A percentile compares a stretch with the other conserved stretches of the same genome.
Conservation (phyloP, 2,329 filamentous ascomycete species). For the Neonectria punicea region DNA sequence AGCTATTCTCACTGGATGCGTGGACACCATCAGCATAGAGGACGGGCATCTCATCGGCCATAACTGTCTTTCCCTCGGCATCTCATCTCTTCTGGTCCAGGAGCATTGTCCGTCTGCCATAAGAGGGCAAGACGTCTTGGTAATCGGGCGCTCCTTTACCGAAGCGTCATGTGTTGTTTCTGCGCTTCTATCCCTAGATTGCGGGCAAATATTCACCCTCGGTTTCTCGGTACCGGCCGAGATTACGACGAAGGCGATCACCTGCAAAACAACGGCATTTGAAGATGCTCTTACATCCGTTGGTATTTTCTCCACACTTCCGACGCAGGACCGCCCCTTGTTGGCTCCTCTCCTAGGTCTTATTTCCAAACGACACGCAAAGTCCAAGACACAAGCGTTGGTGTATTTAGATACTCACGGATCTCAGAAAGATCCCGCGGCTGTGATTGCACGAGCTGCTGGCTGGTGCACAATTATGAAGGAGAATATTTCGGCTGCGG, state of each 20-base stretch:
- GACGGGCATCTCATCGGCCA: slow-evolving; percentile 12
- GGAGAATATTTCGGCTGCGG: slow-evolving; percentile 23
- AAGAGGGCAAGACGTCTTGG: slow-evolving; percentile 6
- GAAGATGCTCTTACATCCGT: slow-evolving; percentile 8
- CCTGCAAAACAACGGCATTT: slow-evolving; percentile 3
- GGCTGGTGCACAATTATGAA: slow-evolving; percentile 22
- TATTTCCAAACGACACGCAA: slow-evolving; percentile 7
- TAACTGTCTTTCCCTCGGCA: slow-evolving; percentile 13
- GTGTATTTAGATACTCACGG: slow-evolving; percentile 18
- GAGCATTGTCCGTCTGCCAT: slow-evolving; percentile 23
- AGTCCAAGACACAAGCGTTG: not conserved
- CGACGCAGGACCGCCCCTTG: slow-evolving; percentile 9
- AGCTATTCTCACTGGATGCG: not conserved
- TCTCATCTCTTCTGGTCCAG: slow-evolving; percentile 12
- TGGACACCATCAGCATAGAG: slow-evolving; percentile 20
- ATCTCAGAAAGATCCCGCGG: slow-evolving; percentile 9
- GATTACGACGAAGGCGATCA: not conserved
- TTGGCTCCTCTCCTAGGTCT: slow-evolving; percentile 13
- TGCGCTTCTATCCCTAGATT: slow-evolving; percentile 15
- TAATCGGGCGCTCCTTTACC: slow-evolving; percentile 18
- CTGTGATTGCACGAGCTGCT: not conserved
- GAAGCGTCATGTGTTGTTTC: slow-evolving; percentile 13
- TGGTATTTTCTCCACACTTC: slow-evolving; percentile 20
- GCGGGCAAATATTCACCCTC: slow-evolving; percentile 15
- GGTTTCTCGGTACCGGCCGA: slow-evolving; percentile 13